Percentiles rank a stretch among this genome's conserved stretches.
phyloP scores from a whole-genome alignment of 352 stramenopile species.

The Phytophthora capsici region DNA sequence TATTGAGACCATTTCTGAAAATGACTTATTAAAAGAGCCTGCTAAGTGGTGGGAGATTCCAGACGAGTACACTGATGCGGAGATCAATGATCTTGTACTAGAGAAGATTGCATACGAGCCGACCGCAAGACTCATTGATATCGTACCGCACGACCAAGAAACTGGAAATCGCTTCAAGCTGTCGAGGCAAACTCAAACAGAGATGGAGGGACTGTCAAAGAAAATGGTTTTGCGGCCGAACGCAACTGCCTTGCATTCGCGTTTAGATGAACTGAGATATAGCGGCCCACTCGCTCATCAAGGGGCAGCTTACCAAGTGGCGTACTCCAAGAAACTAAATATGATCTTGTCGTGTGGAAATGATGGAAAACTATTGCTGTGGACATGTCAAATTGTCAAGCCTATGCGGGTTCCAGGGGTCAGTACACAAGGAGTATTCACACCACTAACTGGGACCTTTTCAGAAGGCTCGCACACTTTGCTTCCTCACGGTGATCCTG shows the following conservation, averaged over 20 bases:
- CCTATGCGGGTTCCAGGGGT: conserved; percentile 64
- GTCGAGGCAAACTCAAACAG: conserved; percentile 52
- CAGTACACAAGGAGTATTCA: conserved; percentile 64
- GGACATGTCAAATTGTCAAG: conserved; percentile 59
- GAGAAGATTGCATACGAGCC: conserved; percentile 69
- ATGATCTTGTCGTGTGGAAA: conserved; percentile 57
- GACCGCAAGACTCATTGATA: conserved; percentile 60
- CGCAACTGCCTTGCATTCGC: conserved; percentile 43
- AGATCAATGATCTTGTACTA: conserved; percentile 68
- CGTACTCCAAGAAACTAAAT: conserved; percentile 64
- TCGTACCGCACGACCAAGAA: conserved; percentile 67
- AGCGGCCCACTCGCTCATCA: conserved; percentile 56
- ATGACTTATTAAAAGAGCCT: conserved; percentile 47
- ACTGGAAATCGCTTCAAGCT: conserved; percentile 76
- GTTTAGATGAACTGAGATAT: conserved; percentile 61
- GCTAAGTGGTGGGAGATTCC: conserved; percentile 83
- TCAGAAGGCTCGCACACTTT: conserved; percentile 60
- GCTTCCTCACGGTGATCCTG: conserved; percentile 37
- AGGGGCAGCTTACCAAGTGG: conserved; percentile 50
- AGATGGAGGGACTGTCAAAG: conserved; percentile 65
- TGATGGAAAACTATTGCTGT: conserved; percentile 61
- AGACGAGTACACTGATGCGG: conserved; percentile 63
- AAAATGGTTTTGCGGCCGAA: conserved; percentile 57
- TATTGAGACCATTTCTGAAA: conserved; percentile 37
- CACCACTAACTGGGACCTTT: conserved; percentile 50